Evolutionary conservation across 306 rosid species (phyloP).

Genomic region (Ziziphus jujuba): DNA sequence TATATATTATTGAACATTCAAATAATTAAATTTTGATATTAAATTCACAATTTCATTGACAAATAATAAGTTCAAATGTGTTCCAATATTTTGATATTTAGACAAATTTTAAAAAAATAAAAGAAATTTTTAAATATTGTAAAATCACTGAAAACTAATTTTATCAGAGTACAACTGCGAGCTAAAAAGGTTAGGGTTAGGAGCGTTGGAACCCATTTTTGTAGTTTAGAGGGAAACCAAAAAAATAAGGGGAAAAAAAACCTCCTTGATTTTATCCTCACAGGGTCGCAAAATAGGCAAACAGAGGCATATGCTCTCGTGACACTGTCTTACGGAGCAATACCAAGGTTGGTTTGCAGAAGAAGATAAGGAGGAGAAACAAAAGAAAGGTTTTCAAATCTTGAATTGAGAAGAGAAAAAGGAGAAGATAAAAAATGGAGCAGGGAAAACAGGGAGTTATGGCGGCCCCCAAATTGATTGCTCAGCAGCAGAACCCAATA

Average conservation of each 20-base stretch:
- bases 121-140: too few relatives aligned
- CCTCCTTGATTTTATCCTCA: background rate
- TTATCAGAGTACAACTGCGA: too few relatives aligned
- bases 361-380: background rate
- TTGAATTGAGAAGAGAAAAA: background rate
- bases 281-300: too few relatives aligned
- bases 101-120: too few relatives aligned
- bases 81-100: too few relatives aligned
- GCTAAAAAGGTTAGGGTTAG: background rate
- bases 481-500: constrained; percentile 63
- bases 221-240: too few relatives aligned
- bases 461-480: constrained; percentile 37
- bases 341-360: background rate
- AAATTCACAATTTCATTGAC: too few relatives aligned
- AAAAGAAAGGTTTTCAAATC: background rate
- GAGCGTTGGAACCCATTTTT: too few relatives aligned
- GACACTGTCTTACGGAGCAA: background rate
- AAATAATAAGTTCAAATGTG: too few relatives aligned
- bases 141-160: too few relatives aligned
- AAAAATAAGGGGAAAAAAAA: background rate
- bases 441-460: constrained; percentile 58
- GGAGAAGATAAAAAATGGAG: constrained; percentile 48
- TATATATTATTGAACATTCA: too few relatives aligned
- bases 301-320: background rate
- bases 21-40: too few relatives aligned